Base-by-base conservation (phyloP, 176 grass and related monocot species). In the Oryza australiensis region DNA sequence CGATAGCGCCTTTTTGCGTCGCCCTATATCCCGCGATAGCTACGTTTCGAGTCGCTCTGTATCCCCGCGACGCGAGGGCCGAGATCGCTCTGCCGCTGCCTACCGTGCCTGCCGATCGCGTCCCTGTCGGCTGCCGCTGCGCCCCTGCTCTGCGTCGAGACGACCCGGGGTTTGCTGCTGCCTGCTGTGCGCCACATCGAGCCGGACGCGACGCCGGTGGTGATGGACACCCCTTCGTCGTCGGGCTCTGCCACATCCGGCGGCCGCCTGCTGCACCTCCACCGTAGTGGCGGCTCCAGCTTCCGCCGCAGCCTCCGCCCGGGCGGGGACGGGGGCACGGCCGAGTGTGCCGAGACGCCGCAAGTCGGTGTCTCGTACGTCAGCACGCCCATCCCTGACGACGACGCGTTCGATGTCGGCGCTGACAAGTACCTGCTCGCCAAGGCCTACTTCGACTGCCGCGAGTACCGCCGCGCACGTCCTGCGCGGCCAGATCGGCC, bases 381-480 rank as follows among this genome's bases (percentile, higher is more conserved):
- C 38, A 91, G 82, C 93, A 99, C 91, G 15, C 96, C 96, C 18
- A 85, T 95, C 46, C 96, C 91, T 13, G 87, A 92, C 62, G 96
- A 99, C 66, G 95, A 95, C 16, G 85, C 78, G 20, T 86, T 92
- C 72, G 84, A 86, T 48, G 78, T 73, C 3, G 91, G 87, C 16
- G 89, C 86, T 8, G 96, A 99, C 51, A 88, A 80, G 64, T 99
- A 99, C 89, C 87, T 99, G 70, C 90, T 99, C 59, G 96, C 93
- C 20, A 99, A 99, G 87, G 93, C 96, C 29, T 99, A 93, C 83
- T 93, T 99, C 79, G 93, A 95, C 87, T 99, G 96, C 72, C 90
- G 93, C 22, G 93, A 99, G 91, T 95, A 99, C 85, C 89, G 93
- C 34, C 90, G 91, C 87, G 9, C 90, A 99, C 76, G 86, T 82